These are phyloP conservation scores for Tephrocybe rancida DNA, from an alignment of 768 basidiomycete genomes.

Conservation along the genomic window DNA sequence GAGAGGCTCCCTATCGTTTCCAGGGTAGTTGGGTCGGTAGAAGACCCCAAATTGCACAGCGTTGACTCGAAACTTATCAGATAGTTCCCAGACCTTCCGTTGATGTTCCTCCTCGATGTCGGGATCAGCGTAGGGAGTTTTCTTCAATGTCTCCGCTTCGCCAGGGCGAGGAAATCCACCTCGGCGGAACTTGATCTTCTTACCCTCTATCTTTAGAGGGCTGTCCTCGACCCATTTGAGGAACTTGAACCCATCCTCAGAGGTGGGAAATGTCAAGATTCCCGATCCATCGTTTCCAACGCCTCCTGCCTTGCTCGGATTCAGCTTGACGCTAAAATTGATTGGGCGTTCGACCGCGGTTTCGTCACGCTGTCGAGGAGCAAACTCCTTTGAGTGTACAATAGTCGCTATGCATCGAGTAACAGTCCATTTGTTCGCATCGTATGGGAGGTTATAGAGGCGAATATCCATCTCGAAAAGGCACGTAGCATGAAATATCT, in stretches of 20 bases:
- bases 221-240: conserved; percentile 41
- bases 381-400: conserved; percentile 59
- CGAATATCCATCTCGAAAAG: conserved; percentile 35
- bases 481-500: conserved; percentile 1
- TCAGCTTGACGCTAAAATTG: conserved; percentile 66
- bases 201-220: conserved; percentile 42
- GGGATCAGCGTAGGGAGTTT: conserved; percentile 59
- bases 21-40: conserved; percentile 40
- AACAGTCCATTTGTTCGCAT: conserved; percentile 55
- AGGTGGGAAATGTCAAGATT: conserved; percentile 38
- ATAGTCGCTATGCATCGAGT: conserved; percentile 55
- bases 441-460: conserved; percentile 37
- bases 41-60: conserved; percentile 70
- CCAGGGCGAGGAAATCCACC: conserved; percentile 12
- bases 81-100: conserved; percentile 43
- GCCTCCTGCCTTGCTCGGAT: conserved; percentile 46
- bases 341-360: conserved; percentile 34
- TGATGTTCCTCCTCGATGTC: conserved; percentile 52
- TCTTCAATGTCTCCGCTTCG: conserved; percentile 41
- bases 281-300: conserved; percentile 60
- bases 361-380: conserved; percentile 32
- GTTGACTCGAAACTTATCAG: conserved; percentile 55
- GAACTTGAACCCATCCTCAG: conserved; percentile 45
- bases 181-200: conserved; percentile 40
- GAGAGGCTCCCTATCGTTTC: conserved; percentile 27